Evolutionary conservation across 192 early-diverging fungal genomes (phyloP).

Genomic region (Coemansia sp.): DNA sequence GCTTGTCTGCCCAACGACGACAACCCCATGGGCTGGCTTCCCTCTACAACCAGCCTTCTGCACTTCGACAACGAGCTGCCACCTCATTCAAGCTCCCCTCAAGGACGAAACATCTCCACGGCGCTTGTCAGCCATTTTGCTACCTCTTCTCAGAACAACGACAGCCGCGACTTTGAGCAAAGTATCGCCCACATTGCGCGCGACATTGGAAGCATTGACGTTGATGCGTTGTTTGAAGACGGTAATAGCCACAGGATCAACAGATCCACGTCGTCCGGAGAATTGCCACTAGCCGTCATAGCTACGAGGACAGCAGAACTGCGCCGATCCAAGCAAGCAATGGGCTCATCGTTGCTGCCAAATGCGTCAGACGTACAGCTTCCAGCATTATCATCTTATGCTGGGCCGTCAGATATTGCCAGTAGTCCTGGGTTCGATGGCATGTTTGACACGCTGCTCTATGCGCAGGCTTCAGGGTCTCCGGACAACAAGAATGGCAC

Average conservation of each 20-base stretch:
- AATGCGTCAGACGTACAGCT: neutral
- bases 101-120: neutral
- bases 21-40: constrained; percentile 29
- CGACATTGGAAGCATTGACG: constrained; percentile 32
- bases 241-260: constrained; percentile 2
- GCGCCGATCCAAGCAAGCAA: neutral
- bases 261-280: neutral
- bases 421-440: neutral
- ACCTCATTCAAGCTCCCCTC: neutral
- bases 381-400: neutral
- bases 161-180: neutral
- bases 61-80: constrained; percentile 1
- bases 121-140: neutral
- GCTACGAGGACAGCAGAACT: neutral
- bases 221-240: constrained; percentile 34
- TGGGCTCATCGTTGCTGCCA: neutral
- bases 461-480: neutral
- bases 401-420: neutral
- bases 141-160: neutral
- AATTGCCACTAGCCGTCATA: neutral
- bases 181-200: constrained; percentile 6
- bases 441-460: constrained; percentile 4
- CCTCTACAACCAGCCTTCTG: constrained; percentile 19
- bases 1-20: neutral
- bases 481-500: neutral